These are phyloP conservation scores for Tieghemiomyces parasiticus DNA, from an alignment of 192 early-diverging fungal species.

Conservation along the genomic window DNA sequence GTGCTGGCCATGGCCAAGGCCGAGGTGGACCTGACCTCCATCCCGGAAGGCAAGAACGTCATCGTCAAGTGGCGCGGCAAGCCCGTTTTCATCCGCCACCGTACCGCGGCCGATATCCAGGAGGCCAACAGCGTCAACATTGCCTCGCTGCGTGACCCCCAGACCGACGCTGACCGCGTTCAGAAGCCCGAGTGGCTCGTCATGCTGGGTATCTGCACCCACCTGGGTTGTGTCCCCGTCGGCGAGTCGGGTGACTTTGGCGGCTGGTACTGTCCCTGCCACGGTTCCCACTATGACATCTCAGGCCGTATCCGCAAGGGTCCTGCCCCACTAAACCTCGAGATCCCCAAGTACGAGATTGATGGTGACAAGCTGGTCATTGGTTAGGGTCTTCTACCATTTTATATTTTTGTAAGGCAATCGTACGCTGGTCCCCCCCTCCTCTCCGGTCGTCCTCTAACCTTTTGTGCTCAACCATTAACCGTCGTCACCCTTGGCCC, in stretches of 20 bases:
- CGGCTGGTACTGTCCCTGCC: slow-evolving; percentile 99
- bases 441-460: too few relatives aligned
- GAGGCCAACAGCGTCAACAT: slow-evolving; percentile 78
- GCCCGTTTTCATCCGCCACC: slow-evolving; percentile 94
- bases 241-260: slow-evolving; percentile 96
- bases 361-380: slow-evolving; percentile 71
- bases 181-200: slow-evolving; percentile 94
- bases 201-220: slow-evolving; percentile 79
- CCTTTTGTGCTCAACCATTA: too few relatives aligned
- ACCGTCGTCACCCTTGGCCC: too few relatives aligned
- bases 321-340: slow-evolving; percentile 95
- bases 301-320: slow-evolving; percentile 97
- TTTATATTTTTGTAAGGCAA: too few relatives aligned
- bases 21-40: slow-evolving; percentile 78
- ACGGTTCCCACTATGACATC: slow-evolving; percentile 99
- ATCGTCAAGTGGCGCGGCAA: slow-evolving; percentile 99
- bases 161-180: slow-evolving; percentile 78
- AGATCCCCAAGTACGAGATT: slow-evolving; percentile 71
- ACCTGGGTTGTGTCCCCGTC: slow-evolving; percentile 94
- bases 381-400: slow-evolving; percentile 58
- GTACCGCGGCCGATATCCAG: slow-evolving; percentile 84
- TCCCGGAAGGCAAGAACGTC: slow-evolving; percentile 94
- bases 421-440: too few relatives aligned
- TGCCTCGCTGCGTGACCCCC: slow-evolving; percentile 72
- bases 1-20: slow-evolving; percentile 96